Conservation (phyloP, 306 rosid species). For the Vigna mungo region DNA sequence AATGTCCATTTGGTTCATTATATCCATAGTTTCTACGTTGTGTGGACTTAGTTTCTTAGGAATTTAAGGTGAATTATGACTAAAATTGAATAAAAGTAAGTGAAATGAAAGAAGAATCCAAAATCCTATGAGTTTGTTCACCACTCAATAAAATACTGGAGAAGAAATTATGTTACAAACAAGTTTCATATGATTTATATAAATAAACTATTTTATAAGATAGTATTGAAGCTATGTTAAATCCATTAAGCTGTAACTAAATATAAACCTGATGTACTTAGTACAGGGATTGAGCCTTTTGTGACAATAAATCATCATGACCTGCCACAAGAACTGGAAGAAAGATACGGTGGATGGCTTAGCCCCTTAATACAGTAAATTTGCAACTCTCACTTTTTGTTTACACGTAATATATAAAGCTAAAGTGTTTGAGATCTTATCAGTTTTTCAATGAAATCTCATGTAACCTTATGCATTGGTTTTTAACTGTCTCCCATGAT, state of each 20-base stretch:
- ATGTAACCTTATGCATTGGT: too few species aligned
- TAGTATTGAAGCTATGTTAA: too few species aligned
- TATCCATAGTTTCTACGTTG: neutral
- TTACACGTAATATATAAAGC: neutral
- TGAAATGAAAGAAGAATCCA: too few species aligned
- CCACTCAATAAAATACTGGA: too few species aligned
- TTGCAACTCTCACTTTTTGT: neutral
- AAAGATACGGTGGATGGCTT: slow-evolving; percentile 68
- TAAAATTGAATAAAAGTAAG: too few species aligned
- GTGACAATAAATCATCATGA: slow-evolving; percentile 68
- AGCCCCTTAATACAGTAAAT: slow-evolving; percentile 63
- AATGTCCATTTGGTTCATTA: neutral
- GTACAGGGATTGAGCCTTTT: slow-evolving; percentile 67
- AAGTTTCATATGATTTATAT: too few species aligned
- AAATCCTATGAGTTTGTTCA: too few species aligned
- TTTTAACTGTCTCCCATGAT: too few species aligned
- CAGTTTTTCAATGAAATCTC: slow-evolving; percentile 11
- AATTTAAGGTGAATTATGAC: too few species aligned
- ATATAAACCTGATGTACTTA: slow-evolving; percentile 26
- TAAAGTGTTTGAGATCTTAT: neutral
- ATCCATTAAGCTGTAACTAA: slow-evolving; percentile 5
- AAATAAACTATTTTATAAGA: too few species aligned
- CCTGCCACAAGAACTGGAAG: slow-evolving; percentile 59
- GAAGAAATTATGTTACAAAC: too few species aligned
- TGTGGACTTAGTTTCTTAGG: neutral